These are phyloP conservation scores for Phialemoniopsis sp. DNA, from an alignment of 2,329 filamentous ascomycete species.

Conservation along the genomic window DNA sequence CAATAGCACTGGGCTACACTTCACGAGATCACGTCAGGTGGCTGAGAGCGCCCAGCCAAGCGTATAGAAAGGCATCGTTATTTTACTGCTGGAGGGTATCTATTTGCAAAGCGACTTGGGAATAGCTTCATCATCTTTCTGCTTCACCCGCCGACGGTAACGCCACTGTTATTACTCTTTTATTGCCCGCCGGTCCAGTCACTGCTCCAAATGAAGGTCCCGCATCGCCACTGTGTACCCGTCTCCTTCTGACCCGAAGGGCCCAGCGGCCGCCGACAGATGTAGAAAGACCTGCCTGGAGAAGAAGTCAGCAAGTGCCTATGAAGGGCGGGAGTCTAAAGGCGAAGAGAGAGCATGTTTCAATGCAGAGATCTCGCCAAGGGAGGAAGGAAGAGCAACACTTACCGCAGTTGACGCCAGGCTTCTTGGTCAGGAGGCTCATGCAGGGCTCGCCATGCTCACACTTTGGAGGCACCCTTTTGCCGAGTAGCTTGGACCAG, in stretches of 20 bases:
- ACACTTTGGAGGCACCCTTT: conserved; percentile 70
- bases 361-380: conserved; percentile 7
- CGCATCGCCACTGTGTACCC: conserved; percentile 81
- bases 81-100: no score
- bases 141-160: no score
- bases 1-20: no score
- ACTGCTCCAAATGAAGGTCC: conserved; percentile 73
- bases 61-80: no score
- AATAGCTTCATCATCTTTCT: no score
- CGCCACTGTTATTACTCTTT: neutral
- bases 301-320: neutral
- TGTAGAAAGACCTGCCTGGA: conserved; percentile 57
- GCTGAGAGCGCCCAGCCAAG: no score
- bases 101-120: no score
- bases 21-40: no score
- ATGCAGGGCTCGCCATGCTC: conserved; percentile 89
- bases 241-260: conserved; percentile 82
- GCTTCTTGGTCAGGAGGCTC: conserved; percentile 79
- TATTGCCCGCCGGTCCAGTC: conserved; percentile 41
- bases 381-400: conserved; percentile 8
- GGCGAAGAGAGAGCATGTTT: conserved; percentile 8
- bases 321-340: neutral
- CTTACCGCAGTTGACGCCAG: conserved; percentile 74
- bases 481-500: conserved; percentile 81
- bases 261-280: conserved; percentile 69